These are phyloP conservation scores for Didymellaceae sp. DNA, from an alignment of 2,329 filamentous ascomycete genomes.

Conservation along the genomic window DNA sequence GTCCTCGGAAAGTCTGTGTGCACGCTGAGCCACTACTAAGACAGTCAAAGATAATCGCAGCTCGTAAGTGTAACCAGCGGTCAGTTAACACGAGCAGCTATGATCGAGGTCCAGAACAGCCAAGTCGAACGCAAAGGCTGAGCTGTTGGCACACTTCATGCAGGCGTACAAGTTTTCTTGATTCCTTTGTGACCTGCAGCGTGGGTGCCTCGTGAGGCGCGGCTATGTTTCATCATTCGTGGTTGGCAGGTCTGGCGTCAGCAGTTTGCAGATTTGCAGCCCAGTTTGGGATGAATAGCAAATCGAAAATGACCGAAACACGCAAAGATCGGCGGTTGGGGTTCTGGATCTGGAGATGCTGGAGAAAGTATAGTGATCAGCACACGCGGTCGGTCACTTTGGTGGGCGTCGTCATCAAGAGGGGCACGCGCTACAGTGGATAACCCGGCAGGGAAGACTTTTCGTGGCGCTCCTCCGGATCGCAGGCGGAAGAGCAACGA, in stretches of 20 bases:
- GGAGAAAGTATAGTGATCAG: conserved; percentile 8
- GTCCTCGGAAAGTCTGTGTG: conserved; percentile 6
- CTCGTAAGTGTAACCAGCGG: neutral
- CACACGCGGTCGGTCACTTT: conserved; percentile 10
- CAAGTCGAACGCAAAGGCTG: conserved; percentile 4
- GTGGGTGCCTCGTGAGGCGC: conserved; percentile 5
- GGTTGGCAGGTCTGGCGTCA: conserved; percentile 17
- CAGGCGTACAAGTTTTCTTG: conserved; percentile 4
- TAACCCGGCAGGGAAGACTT: conserved; percentile 16
- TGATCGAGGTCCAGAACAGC: conserved; percentile 1
- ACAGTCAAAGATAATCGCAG: neutral
- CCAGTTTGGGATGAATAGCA: conserved; percentile 2
- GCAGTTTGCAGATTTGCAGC: conserved; percentile 5
- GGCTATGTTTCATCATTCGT: conserved; percentile 8
- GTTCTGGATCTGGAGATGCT: conserved; percentile 21
- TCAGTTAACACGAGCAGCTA: neutral
- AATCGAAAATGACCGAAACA: conserved; percentile 4
- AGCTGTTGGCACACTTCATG: conserved; percentile 5
- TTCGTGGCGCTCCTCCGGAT: conserved; percentile 19
- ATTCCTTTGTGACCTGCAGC: conserved; percentile 5
- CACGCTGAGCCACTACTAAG: conserved; percentile 15
- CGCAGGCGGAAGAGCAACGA: conserved; percentile 15
- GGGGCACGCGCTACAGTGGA: conserved; percentile 12
- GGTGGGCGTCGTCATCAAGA: conserved; percentile 17
- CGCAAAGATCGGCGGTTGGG: conserved; percentile 15